phyloP scores from a whole-genome alignment of 2,329 filamentous ascomycete species.

The Xylaria sp. region DNA sequence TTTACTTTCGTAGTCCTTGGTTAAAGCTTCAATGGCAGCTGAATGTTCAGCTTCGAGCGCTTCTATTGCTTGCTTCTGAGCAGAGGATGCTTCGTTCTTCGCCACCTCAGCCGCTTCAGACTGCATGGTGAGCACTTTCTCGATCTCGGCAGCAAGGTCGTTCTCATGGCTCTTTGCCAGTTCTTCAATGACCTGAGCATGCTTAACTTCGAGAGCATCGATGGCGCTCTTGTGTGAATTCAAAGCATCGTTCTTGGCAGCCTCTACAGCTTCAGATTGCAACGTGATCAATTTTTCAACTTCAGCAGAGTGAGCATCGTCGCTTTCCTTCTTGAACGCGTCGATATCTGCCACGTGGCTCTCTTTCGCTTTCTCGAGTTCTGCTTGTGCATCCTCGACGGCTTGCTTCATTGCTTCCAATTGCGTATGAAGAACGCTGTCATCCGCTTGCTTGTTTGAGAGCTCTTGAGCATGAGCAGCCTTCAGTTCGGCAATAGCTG shows the following conservation, averaged over 20 bases:
- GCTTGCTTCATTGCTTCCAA: constrained; percentile 46
- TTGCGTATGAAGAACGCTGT: constrained; percentile 41
- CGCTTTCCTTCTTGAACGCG: constrained; percentile 54
- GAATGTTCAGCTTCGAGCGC: constrained; percentile 55
- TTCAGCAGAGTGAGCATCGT: constrained; percentile 56
- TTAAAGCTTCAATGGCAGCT: constrained; percentile 59
- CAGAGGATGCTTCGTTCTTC: constrained; percentile 52
- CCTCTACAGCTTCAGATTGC: constrained; percentile 58
- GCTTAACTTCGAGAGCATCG: constrained; percentile 55
- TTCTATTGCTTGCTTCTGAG: constrained; percentile 38
- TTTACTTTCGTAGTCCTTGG: constrained; percentile 48
- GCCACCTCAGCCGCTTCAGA: constrained; percentile 56
- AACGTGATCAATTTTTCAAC: constrained; percentile 58
- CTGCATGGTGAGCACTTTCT: constrained; percentile 54
- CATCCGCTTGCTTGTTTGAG: constrained; percentile 41
- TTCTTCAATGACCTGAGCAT: constrained; percentile 60
- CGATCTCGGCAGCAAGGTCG: constrained; percentile 47
- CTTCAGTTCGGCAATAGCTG: constrained; percentile 44
- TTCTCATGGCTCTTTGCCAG: constrained; percentile 52
- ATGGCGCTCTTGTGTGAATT: constrained; percentile 44
- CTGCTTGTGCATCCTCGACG: constrained; percentile 45
- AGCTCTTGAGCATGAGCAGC: constrained; percentile 44
- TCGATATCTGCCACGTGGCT: constrained; percentile 52
- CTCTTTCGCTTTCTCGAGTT: constrained; percentile 51
- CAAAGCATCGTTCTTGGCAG: constrained; percentile 54